Base-by-base conservation (phyloP, 257 asterid genomes). In the Leonotis leonurus region DNA sequence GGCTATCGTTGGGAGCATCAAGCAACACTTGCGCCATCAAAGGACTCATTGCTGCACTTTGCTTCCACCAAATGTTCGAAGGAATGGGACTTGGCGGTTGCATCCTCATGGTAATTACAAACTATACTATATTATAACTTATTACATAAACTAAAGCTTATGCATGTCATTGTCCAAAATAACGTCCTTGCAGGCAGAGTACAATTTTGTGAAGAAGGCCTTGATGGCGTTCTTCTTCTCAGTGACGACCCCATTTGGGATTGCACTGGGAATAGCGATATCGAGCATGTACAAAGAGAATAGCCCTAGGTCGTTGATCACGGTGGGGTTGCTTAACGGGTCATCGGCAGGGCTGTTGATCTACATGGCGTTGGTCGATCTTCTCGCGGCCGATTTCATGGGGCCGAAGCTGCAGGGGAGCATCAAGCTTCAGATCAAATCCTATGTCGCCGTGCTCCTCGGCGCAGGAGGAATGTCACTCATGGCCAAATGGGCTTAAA, bases 381-480 rank as follows among this genome's bases (percentile, higher is more conserved):
- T 84, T 8, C 32, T 84, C 37, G 83, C 91, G 1, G 76, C 88
- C 0, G 88, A 84, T 57, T 84, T 84, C 16, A 76, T 84, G 88
- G 83, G 84, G 0, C 62, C 71, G 0, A 84, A 77, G 45, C 48
- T 84, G 64, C 88, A 84, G 52, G 78, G 76, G 0, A 81, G 77
- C 40, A 43, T 81, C 9, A 78, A 70, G 66, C 79, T 81, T 3
- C 85, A 76, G 43, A 8, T 76, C 11, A 78, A 78, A 69, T 62
- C 79, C 1, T 81, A 49, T 40, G 41, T 43, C 8, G 85, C 85
- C 0, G 85, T 81, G 35, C 50, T 81, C 2, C 60, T 81, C 73
- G 85, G 85, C 1, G 85, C 85, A 0, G 88, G 83, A 18, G 85
- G 88, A 16, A 83, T 85, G 94, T 83, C 94, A 3, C 59, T 85